Conservation (phyloP, 805 yeast species). For the Jamesozyma gamospora region DNA sequence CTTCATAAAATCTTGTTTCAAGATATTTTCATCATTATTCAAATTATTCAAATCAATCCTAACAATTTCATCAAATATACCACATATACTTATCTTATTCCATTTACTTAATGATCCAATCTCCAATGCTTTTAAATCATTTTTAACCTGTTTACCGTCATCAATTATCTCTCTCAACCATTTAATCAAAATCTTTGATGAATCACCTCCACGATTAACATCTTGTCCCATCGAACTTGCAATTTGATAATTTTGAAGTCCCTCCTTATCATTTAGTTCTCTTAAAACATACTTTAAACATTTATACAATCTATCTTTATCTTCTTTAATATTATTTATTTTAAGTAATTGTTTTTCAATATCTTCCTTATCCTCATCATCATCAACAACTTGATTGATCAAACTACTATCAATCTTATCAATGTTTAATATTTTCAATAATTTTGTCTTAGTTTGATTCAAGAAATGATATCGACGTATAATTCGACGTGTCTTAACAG, state of each 20-base stretch:
- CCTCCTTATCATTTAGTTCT: slow-evolving; percentile 61
- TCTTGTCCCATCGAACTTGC: slow-evolving; percentile 86
- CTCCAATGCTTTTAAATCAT: slow-evolving; percentile 47
- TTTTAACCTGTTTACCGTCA: slow-evolving; percentile 3
- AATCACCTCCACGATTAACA: slow-evolving; percentile 76
- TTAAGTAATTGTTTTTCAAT: slow-evolving; percentile 9
- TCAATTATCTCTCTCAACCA: slow-evolving; percentile 43
- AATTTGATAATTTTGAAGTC: slow-evolving; percentile 65
- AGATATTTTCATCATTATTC: slow-evolving; percentile 54
- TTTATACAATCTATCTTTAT: slow-evolving; percentile 13
- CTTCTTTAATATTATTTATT: slow-evolving; percentile 3
- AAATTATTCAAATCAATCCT: slow-evolving; percentile 70
- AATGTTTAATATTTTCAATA: slow-evolving; percentile 29
- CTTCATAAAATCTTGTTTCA: slow-evolving; percentile 77
- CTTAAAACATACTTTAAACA: slow-evolving; percentile 47
- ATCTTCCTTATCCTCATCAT: not conserved
- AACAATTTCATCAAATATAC: slow-evolving; percentile 40
- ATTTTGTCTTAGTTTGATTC: slow-evolving; percentile 42
- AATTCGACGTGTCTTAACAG: slow-evolving; percentile 58
- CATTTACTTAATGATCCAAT: slow-evolving; percentile 69
- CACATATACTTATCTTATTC: slow-evolving; percentile 56
- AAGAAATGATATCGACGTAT: slow-evolving; percentile 72
- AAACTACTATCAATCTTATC: not conserved
- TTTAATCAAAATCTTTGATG: slow-evolving; percentile 67
- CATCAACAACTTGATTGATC: not conserved